These are phyloP conservation scores for Asterochloris erici DNA, from an alignment of 139 green algal genomes.

Conservation along the genomic window DNA sequence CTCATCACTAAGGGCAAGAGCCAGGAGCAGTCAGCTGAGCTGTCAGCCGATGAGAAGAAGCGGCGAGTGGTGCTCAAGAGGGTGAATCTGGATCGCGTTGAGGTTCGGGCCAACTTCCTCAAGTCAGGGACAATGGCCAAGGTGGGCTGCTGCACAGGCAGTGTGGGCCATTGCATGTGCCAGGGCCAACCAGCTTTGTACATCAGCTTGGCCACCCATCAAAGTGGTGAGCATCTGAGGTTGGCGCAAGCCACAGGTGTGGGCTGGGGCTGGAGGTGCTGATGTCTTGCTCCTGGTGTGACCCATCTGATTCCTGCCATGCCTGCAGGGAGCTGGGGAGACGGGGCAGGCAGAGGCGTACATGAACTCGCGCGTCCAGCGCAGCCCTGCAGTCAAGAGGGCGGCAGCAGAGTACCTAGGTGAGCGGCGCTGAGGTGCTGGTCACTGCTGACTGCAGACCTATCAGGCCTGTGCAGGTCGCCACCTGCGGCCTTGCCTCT, in stretches of 20 bases:
- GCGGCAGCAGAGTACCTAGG: conserved; percentile 37
- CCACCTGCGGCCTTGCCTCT: no score
- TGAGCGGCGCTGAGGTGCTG: neutral
- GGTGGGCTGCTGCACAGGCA: conserved; percentile 1
- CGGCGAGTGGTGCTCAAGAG: conserved; percentile 86
- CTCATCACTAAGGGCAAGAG: conserved; percentile 29
- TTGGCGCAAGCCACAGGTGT: no score
- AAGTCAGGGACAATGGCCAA: conserved; percentile 80
- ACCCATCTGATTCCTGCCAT: neutral
- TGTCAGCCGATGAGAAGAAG: conserved; percentile 80
- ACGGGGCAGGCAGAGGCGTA: conserved; percentile 63
- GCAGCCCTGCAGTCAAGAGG: conserved; percentile 39
- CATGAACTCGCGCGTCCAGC: conserved; percentile 66
- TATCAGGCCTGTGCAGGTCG: no score
- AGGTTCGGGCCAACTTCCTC: conserved; percentile 72
- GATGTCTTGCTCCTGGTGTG: no score
- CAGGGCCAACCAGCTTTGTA: neutral
- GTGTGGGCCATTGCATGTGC: no score
- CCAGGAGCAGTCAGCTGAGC: conserved; percentile 26
- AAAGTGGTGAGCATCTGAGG: no score
- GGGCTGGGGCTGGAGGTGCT: no score
- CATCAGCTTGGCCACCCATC: no score
- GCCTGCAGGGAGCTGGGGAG: conserved; percentile 26
- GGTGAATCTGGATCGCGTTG: conserved; percentile 73
- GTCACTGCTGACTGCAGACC: neutral